phyloP scores from a whole-genome alignment of 1,139 yeast species.

The Yamadazyma dendronema region DNA sequence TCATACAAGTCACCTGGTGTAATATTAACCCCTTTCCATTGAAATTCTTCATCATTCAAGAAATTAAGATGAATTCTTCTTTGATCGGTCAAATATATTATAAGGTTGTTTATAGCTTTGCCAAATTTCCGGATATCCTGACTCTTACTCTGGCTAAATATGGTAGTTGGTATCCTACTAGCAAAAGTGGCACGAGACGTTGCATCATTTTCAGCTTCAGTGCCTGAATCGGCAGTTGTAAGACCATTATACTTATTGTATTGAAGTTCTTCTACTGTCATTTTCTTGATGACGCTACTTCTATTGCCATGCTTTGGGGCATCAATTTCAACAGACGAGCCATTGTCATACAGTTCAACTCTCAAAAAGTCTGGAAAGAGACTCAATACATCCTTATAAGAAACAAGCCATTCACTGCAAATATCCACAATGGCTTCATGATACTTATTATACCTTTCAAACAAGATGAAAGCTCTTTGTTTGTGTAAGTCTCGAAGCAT shows the following conservation, averaged over 20 bases:
- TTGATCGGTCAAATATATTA: slow-evolving; percentile 57
- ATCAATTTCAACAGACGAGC: slow-evolving; percentile 3
- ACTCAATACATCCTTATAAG: slow-evolving; percentile 32
- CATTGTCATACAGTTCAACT: slow-evolving; percentile 20
- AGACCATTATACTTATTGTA: slow-evolving; percentile 9
- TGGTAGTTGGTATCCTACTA: slow-evolving; percentile 9
- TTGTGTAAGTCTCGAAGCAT: slow-evolving; percentile 32
- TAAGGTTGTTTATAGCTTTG: slow-evolving; percentile 49
- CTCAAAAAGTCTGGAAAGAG: slow-evolving; percentile 43
- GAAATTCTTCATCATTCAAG: slow-evolving; percentile 29
- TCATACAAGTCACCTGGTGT: slow-evolving; percentile 39
- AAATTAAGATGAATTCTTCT: slow-evolving; percentile 47
- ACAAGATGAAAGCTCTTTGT: slow-evolving; percentile 31
- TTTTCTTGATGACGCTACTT: slow-evolving; percentile 29
- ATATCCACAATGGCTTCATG: slow-evolving; percentile 44
- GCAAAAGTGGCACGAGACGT: slow-evolving; percentile 5
- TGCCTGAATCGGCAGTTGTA: slow-evolving; percentile 28
- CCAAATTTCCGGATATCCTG: slow-evolving; percentile 28
- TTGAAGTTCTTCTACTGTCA: slow-evolving; percentile 27
- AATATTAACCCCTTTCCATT: slow-evolving; percentile 47
- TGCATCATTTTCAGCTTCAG: slow-evolving; percentile 19
- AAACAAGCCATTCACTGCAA: slow-evolving; percentile 43
- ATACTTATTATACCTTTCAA: slow-evolving; percentile 35
- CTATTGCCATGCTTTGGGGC: slow-evolving; percentile 11
- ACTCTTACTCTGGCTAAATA: slow-evolving; percentile 18